Evolutionary conservation across 2,329 filamentous ascomycete genomes (phyloP).

Genomic region (Aspergillus caelatus): DNA sequence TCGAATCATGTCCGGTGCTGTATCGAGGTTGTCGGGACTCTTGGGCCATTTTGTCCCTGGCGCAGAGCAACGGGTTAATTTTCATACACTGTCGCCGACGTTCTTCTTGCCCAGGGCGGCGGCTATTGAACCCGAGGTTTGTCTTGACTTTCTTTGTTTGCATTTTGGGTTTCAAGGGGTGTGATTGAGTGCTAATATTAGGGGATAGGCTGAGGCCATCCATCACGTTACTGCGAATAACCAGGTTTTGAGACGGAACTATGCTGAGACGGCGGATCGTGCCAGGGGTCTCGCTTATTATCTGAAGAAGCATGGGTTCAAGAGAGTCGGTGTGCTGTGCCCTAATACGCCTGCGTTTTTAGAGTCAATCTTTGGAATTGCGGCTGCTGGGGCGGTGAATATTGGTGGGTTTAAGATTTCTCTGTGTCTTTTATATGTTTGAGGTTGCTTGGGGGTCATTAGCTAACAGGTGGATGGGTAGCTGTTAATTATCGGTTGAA

Average conservation of each 20-base stretch:
- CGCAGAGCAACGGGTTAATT: conserved; percentile 40
- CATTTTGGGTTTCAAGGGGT: neutral
- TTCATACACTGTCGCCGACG: conserved; percentile 75
- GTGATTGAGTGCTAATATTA: neutral
- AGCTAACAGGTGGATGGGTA: conserved; percentile 16
- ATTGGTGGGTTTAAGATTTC: conserved; percentile 54
- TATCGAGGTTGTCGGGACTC: conserved; percentile 31
- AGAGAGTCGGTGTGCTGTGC: conserved; percentile 79
- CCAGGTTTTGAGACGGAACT: conserved; percentile 72
- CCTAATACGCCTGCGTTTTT: conserved; percentile 96
- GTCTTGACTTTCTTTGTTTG: conserved; percentile 14
- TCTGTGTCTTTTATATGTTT: neutral
- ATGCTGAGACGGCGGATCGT: conserved; percentile 81
- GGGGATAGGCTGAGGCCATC: conserved; percentile 69
- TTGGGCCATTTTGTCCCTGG: conserved; percentile 32
- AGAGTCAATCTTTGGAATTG: conserved; percentile 85
- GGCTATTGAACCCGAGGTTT: conserved; percentile 77
- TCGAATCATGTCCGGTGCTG: conserved; percentile 30
- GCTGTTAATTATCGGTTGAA: conserved; percentile 76
- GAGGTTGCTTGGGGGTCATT: neutral
- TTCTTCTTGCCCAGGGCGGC: conserved; percentile 85
- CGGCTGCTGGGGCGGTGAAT: conserved; percentile 76
- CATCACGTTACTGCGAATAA: conserved; percentile 82
- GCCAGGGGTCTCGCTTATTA: conserved; percentile 88
- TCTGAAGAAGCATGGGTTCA: conserved; percentile 71